phyloP scores from a whole-genome alignment of 2,329 filamentous ascomycete species.

The Pyrenophora tritici-repentis region DNA sequence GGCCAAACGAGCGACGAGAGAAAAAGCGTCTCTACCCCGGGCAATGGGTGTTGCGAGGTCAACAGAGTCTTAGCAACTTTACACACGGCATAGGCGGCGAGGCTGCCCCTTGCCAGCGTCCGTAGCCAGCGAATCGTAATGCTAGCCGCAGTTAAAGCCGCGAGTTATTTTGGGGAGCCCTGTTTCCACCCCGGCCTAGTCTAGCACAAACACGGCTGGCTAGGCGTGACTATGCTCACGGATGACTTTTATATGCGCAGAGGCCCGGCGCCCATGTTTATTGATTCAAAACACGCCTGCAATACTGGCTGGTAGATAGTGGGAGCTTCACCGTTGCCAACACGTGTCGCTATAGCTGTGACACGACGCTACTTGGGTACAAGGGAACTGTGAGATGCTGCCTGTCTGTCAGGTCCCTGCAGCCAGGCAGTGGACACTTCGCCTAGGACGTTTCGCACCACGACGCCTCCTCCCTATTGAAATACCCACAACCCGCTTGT shows the following conservation, averaged over 20 bases:
- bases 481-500: no score
- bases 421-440: constrained; percentile 9
- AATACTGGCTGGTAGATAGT: no score
- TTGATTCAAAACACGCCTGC: not conserved
- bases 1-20: constrained; percentile 30
- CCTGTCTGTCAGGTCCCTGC: constrained; percentile 5
- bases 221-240: not conserved
- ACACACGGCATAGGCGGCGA: constrained; percentile 16
- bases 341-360: not conserved
- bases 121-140: constrained; percentile 12
- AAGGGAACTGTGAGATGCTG: no score
- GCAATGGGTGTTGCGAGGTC: constrained; percentile 32
- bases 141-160: constrained; percentile 6
- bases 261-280: not conserved
- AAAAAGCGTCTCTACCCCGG: constrained; percentile 8
- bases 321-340: not conserved
- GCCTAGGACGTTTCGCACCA: constrained; percentile 1
- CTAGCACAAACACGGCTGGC: constrained; percentile 15
- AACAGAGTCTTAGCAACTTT: constrained; percentile 16
- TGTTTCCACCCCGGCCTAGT: constrained; percentile 6
- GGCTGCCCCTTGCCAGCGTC: constrained; percentile 12
- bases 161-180: constrained; percentile 21
- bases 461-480: not conserved
- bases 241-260: constrained; percentile 1
- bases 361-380: not conserved